Conservation (phyloP, 306 rosid species). For the Argentina anserina region DNA sequence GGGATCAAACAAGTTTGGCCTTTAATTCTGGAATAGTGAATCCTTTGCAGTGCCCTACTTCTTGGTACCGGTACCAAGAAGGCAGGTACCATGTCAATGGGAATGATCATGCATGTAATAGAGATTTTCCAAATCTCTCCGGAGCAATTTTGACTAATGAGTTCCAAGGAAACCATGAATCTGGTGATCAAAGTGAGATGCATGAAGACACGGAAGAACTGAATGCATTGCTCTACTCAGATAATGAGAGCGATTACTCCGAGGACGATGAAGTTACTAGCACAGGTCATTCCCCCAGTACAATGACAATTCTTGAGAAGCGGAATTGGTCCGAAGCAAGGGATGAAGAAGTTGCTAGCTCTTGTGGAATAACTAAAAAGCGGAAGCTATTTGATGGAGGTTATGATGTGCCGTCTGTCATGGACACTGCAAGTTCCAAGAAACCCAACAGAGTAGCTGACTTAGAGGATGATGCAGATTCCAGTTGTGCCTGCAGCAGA, state of each 20-base stretch:
- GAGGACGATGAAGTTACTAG: constrained; percentile 94
- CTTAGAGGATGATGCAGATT: constrained; percentile 54
- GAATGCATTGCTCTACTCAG: constrained; percentile 85
- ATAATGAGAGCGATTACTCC: constrained; percentile 42
- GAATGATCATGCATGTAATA: constrained; percentile 28
- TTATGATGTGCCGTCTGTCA: constrained; percentile 25
- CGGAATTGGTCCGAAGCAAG: constrained; percentile 20
- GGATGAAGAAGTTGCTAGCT: constrained; percentile 63
- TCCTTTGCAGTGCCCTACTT: constrained; percentile 46
- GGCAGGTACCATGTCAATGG: constrained; percentile 29
- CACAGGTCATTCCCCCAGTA: constrained; percentile 92
- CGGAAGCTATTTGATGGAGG: constrained; percentile 50
- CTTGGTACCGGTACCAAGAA: constrained; percentile 41
- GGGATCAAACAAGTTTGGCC: constrained; percentile 61
- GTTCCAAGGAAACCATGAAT: constrained; percentile 38
- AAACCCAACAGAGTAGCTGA: constrained; percentile 36
- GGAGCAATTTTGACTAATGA: constrained; percentile 47
- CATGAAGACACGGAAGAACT: constrained; percentile 93
- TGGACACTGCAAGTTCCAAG: constrained; percentile 65
- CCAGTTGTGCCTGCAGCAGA: constrained; percentile 55
- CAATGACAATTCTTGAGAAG: constrained; percentile 54
- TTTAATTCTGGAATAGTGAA: constrained; percentile 53
- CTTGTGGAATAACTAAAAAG: constrained; percentile 51
- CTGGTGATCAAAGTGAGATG: constrained; percentile 71
- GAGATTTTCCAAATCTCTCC: constrained; percentile 30